phyloP scores from a whole-genome alignment of 331 rosid genomes.

The Malus hybrid region DNA sequence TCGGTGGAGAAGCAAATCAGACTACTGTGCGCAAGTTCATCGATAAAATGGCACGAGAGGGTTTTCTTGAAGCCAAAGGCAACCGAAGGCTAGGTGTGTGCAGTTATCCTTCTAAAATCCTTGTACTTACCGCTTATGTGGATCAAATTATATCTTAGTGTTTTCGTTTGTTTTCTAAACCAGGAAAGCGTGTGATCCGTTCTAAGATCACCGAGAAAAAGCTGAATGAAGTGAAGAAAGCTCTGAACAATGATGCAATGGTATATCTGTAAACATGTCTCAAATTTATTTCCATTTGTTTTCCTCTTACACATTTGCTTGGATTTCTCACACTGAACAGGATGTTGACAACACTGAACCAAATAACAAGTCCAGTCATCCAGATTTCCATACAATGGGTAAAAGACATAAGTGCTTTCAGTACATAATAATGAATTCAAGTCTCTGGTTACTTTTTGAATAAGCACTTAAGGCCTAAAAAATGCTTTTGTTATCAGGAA shows the following conservation, averaged over 20 bases:
- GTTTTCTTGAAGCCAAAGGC: constrained; percentile 70
- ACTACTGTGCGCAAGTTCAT: constrained; percentile 55
- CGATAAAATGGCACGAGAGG: constrained; percentile 67
- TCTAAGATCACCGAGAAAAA: constrained; percentile 60
- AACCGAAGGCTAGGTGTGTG: constrained; percentile 63
- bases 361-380: constrained; percentile 30
- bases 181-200: constrained; percentile 84
- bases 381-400: constrained; percentile 28
- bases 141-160: background rate
- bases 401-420: background rate
- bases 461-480: background rate
- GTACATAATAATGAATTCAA: background rate
- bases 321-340: constrained; percentile 24
- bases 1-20: constrained; percentile 65
- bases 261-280: background rate
- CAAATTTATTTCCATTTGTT: background rate
- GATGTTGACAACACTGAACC: constrained; percentile 50
- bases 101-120: background rate
- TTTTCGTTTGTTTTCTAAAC: background rate
- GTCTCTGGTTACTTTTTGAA: background rate
- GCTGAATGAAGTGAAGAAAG: constrained; percentile 60
- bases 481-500: constrained; percentile 37
- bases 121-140: background rate
- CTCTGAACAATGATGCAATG: constrained; percentile 49
- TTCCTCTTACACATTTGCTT: background rate